Evolutionary conservation across 805 yeast species (phyloP).

Genomic region (Metschnikowia continentalis): DNA sequence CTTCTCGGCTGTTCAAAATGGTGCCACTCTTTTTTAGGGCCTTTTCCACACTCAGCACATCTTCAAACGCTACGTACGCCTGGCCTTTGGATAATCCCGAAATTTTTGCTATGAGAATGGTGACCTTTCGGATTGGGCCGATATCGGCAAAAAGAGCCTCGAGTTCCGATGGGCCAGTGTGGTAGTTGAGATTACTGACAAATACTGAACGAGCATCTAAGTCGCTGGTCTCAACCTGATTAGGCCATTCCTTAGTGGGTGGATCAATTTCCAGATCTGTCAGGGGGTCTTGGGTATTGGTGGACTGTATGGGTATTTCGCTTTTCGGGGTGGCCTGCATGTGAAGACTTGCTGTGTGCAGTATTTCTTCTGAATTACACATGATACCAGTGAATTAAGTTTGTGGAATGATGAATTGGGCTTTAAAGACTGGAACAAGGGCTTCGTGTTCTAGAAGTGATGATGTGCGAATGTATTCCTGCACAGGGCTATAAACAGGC

Average conservation of each 20-base stretch:
- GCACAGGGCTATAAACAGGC: neutral
- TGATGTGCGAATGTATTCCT: neutral
- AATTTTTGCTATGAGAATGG: slow-evolving; percentile 44
- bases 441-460: neutral
- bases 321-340: neutral
- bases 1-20: slow-evolving; percentile 42
- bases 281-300: neutral
- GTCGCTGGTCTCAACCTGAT: slow-evolving; percentile 21
- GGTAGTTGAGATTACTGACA: slow-evolving; percentile 48
- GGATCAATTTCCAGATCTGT: too few species aligned
- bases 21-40: slow-evolving; percentile 45
- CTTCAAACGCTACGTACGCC: slow-evolving; percentile 59
- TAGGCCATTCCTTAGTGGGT: neutral
- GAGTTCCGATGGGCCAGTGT: slow-evolving; percentile 47
- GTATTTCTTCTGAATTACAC: neutral
- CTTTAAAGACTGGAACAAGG: too few species aligned
- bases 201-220: slow-evolving; percentile 51
- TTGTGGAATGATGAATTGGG: neutral
- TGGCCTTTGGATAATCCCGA: slow-evolving; percentile 53
- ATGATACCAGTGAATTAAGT: neutral
- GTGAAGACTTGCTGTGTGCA: neutral
- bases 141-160: slow-evolving; percentile 42
- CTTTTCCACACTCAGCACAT: slow-evolving; percentile 34
- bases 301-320: neutral
- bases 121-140: slow-evolving; percentile 50